These are phyloP conservation scores for Dactylellina leptospora DNA, from an alignment of 2,329 filamentous ascomycete species.

Conservation along the genomic window DNA sequence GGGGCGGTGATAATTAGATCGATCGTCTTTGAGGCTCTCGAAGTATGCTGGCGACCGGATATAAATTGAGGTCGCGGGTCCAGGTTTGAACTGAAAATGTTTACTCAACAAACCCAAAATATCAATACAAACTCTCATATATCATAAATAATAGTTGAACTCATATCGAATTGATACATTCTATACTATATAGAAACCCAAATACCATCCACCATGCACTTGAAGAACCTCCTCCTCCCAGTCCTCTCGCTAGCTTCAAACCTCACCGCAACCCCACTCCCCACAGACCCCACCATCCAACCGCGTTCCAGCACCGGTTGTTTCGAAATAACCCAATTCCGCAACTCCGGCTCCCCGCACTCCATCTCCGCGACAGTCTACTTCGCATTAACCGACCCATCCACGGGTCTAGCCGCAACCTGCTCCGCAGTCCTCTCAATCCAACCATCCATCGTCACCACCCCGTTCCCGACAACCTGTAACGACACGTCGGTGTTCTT, in stretches of 20 bases:
- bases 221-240: slow-evolving; percentile 20
- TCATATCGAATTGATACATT: background rate
- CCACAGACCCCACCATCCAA: slow-evolving; percentile 9
- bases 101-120: background rate
- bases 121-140: background rate
- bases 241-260: slow-evolving; percentile 27
- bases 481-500: slow-evolving; percentile 36
- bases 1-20: slow-evolving; percentile 7
- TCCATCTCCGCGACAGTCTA: slow-evolving; percentile 34
- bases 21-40: background rate
- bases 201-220: slow-evolving; percentile 21
- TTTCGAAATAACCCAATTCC: slow-evolving; percentile 36
- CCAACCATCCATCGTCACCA: slow-evolving; percentile 32
- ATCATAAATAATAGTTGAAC: background rate
- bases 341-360: slow-evolving; percentile 34
- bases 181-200: background rate
- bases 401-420: slow-evolving; percentile 12
- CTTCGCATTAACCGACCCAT: slow-evolving; percentile 18
- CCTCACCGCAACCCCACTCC: slow-evolving; percentile 21
- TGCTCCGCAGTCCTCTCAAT: slow-evolving; percentile 31
- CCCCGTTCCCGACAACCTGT: slow-evolving; percentile 33
- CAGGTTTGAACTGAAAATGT: background rate
- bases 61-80: slow-evolving; percentile 27
- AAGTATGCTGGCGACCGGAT: background rate
- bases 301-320: slow-evolving; percentile 30